Conservation (phyloP, 2,329 filamentous ascomycete species). For the Biscogniauxia marginata region DNA sequence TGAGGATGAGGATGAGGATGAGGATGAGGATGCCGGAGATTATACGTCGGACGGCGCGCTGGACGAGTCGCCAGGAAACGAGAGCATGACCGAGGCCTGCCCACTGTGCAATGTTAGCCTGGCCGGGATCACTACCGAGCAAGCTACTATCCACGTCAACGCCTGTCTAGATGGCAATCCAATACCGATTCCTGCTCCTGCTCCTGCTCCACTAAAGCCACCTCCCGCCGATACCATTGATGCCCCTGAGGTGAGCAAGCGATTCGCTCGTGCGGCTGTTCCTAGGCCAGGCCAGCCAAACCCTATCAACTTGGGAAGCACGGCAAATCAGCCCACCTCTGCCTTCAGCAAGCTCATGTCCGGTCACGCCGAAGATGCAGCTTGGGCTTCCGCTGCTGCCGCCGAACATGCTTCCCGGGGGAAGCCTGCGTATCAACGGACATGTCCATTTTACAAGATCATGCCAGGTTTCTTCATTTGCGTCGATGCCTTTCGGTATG, state of each 20-base stretch:
- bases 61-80: conserved; percentile 29
- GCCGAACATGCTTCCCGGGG: conserved; percentile 75
- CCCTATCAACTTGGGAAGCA: conserved; percentile 61
- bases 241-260: conserved; percentile 47
- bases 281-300: conserved; percentile 79
- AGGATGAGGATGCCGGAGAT: conserved; percentile 53
- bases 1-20: conserved; percentile 57
- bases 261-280: conserved; percentile 66
- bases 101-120: conserved; percentile 75
- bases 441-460: conserved; percentile 98
- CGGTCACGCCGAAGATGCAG: conserved; percentile 81
- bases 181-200: conserved; percentile 53
- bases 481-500: conserved; percentile 95
- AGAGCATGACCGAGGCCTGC: conserved; percentile 50
- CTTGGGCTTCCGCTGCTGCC: conserved; percentile 85
- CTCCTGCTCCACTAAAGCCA: conserved; percentile 37
- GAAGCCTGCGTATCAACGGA: conserved; percentile 82
- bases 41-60: conserved; percentile 35
- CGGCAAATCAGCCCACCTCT: conserved; percentile 49
- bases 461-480: conserved; percentile 90
- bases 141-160: conserved; percentile 85
- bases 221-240: conserved; percentile 32
- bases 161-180: conserved; percentile 84
- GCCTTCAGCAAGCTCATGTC: conserved; percentile 95
- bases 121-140: conserved; percentile 57